Evolutionary conservation across 2,329 filamentous ascomycete species (phyloP).

Genomic region (Cytospora schulzeri): DNA sequence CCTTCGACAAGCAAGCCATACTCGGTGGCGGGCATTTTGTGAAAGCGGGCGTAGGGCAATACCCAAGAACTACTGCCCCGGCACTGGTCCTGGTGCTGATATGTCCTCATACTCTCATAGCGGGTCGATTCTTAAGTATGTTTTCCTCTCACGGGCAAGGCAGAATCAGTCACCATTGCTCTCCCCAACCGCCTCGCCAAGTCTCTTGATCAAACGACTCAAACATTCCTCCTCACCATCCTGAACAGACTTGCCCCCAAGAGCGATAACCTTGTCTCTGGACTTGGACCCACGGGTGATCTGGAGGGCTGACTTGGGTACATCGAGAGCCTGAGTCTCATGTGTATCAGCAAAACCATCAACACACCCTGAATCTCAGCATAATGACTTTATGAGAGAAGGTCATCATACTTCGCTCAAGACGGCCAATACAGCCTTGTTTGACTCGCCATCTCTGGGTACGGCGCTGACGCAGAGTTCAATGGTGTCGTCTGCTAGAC

Average conservation of each 20-base stretch:
- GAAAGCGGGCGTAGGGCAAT: too few relatives aligned
- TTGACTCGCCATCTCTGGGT: slow-evolving; percentile 68
- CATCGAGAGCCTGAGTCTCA: slow-evolving; percentile 51
- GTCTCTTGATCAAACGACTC: slow-evolving; percentile 31
- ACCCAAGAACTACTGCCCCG: too few relatives aligned
- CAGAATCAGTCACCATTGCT: neutral
- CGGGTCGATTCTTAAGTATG: neutral
- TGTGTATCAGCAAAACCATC: slow-evolving; percentile 5
- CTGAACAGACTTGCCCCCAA: slow-evolving; percentile 37
- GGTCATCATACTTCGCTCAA: slow-evolving; percentile 58
- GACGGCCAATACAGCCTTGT: slow-evolving; percentile 65
- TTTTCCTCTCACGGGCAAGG: neutral
- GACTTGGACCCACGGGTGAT: slow-evolving; percentile 66
- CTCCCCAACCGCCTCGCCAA: slow-evolving; percentile 6
- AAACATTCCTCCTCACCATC: slow-evolving; percentile 34
- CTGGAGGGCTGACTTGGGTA: slow-evolving; percentile 65
- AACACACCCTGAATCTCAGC: neutral
- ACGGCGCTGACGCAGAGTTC: slow-evolving; percentile 68
- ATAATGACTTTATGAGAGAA: neutral
- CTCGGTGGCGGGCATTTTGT: too few relatives aligned
- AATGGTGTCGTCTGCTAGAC: slow-evolving; percentile 58
- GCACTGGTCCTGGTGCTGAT: neutral
- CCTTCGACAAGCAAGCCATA: too few relatives aligned
- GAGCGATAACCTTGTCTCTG: slow-evolving; percentile 62
- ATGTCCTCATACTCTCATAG: neutral